These are phyloP conservation scores for Backusella macrospora DNA, from an alignment of 192 early-diverging fungal genomes.

Conservation along the genomic window DNA sequence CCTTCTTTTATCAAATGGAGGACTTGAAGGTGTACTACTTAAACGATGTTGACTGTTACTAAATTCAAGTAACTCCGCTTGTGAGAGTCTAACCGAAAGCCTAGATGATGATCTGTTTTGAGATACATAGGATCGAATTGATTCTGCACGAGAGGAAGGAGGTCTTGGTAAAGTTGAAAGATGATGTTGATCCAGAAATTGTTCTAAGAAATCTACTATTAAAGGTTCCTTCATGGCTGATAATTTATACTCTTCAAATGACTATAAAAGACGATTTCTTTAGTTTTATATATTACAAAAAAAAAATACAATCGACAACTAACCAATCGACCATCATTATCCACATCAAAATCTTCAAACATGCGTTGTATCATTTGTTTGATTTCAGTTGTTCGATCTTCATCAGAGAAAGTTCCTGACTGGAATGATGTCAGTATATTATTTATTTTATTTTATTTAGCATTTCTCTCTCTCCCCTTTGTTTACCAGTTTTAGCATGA, in stretches of 20 bases:
- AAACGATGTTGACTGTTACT: constrained; percentile 28
- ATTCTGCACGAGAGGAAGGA: constrained; percentile 34
- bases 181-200: constrained; percentile 67
- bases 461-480: too few relatives aligned
- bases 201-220: constrained; percentile 76
- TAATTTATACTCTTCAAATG: constrained; percentile 75
- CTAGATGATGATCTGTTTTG: constrained; percentile 24
- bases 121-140: constrained; percentile 35
- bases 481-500: constrained; percentile 75
- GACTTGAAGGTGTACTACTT: constrained; percentile 6
- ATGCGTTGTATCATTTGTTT: constrained; percentile 66
- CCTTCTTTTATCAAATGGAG: constrained; percentile 18
- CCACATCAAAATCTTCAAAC: constrained; percentile 80
- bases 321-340: constrained; percentile 78
- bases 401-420: constrained; percentile 53
- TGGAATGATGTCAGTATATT: constrained; percentile 16
- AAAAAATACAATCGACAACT: constrained; percentile 19
- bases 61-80: constrained; percentile 42
- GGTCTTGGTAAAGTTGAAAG: constrained; percentile 30
- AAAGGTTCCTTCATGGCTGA: constrained; percentile 80
- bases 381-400: constrained; percentile 69
- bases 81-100: constrained; percentile 37
- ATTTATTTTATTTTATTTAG: too few relatives aligned
- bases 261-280: too few relatives aligned
- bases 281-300: constrained; percentile 6